Conservation (phyloP, 805 yeast species). For the Spathaspora girioi region DNA sequence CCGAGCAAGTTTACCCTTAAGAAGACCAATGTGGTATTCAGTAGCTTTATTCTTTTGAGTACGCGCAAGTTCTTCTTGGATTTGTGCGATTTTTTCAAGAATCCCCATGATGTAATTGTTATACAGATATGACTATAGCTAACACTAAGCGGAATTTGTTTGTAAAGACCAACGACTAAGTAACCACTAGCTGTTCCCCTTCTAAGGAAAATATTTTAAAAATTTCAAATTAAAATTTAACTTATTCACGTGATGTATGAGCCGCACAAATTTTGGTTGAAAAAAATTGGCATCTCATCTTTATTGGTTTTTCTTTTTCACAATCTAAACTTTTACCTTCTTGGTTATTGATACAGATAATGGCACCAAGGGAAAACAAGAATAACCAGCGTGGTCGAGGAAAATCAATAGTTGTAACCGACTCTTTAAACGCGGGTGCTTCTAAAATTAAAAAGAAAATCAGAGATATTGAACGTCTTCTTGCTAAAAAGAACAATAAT, state of each 20-base stretch:
- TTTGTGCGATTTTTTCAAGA: conserved; percentile 75
- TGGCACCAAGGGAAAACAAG: conserved; percentile 7
- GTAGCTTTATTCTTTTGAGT: conserved; percentile 98
- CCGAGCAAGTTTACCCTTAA: conserved; percentile 92
- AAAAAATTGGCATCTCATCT: conserved; percentile 1
- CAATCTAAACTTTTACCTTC: neutral
- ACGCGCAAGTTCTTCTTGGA: conserved; percentile 89
- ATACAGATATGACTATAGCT: neutral
- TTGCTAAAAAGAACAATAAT: conserved; percentile 45
- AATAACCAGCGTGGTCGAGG: conserved; percentile 12
- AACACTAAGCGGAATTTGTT: neutral
- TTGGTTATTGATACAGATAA: neutral
- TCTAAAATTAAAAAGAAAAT: conserved; percentile 77
- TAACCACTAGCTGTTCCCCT: neutral
- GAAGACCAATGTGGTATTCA: conserved; percentile 90
- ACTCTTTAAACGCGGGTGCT: conserved; percentile 28
- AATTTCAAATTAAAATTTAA: neutral
- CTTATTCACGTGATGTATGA: neutral
- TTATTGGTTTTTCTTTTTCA: neutral
- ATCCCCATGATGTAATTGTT: conserved; percentile 20
- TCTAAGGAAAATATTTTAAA: neutral
- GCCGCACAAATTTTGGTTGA: neutral
- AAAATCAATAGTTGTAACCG: conserved; percentile 23
- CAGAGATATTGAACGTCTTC: conserved; percentile 76
- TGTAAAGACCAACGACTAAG: too few relatives aligned